These are phyloP conservation scores for Aspergillus fijiensis DNA, from an alignment of 2,329 filamentous ascomycete species.

Conservation along the genomic window DNA sequence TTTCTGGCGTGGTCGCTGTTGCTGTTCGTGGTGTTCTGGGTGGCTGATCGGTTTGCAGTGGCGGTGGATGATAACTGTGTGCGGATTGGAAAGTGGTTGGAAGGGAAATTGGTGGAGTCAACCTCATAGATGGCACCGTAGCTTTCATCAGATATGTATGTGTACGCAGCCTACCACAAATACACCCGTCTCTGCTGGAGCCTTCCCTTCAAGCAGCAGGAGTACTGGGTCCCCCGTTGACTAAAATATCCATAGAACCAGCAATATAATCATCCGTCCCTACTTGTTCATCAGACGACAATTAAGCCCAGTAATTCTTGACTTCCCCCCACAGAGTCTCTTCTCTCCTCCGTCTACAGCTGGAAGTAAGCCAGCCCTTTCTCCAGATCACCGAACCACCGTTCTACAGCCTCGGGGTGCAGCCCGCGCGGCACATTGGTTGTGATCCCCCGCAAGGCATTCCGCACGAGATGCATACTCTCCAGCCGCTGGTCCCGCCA, in stretches of 20 bases:
- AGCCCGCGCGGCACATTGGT: neutral
- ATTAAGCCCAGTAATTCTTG: too few relatives aligned
- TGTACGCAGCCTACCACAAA: too few relatives aligned
- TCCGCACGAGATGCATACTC: neutral
- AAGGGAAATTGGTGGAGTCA: neutral
- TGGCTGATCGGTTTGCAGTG: neutral
- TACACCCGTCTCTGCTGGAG: too few relatives aligned
- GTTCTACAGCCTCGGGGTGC: neutral
- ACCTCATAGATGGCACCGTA: neutral
- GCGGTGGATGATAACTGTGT: neutral
- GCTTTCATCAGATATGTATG: too few relatives aligned
- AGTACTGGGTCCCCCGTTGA: too few relatives aligned
- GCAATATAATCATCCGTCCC: too few relatives aligned
- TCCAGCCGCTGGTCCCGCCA: neutral
- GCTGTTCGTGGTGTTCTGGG: neutral
- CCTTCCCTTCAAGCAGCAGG: too few relatives aligned
- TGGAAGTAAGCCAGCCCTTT: neutral
- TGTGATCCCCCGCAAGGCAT: neutral
- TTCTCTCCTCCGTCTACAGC: neutral
- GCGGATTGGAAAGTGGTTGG: neutral
- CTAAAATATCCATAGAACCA: too few relatives aligned
- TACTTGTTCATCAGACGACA: too few relatives aligned
- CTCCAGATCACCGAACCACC: neutral
- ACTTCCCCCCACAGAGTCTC: too few relatives aligned
- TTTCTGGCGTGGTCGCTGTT: neutral